Conservation (phyloP, 148 eudicot genomes). For the Cornus kousa region DNA sequence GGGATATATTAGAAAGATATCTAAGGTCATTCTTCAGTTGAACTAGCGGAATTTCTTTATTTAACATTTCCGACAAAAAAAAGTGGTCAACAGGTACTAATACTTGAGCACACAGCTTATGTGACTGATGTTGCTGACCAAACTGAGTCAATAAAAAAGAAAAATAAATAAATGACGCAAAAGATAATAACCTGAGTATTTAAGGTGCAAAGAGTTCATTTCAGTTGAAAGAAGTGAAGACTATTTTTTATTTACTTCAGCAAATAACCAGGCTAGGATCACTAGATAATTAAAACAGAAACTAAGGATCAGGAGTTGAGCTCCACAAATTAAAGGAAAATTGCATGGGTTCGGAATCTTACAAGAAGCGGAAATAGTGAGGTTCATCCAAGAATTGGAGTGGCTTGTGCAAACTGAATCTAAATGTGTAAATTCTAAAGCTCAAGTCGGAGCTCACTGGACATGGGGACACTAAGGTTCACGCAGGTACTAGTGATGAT, state of each 20-base stretch:
- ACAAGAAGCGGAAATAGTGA: not conserved
- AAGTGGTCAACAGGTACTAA: not conserved
- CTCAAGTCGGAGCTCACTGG: not conserved
- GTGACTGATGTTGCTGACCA: not conserved
- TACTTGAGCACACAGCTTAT: not conserved
- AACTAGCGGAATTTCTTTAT: not conserved
- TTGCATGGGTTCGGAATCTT: not conserved
- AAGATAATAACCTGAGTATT: no score
- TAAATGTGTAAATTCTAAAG: not conserved
- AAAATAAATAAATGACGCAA: not conserved
- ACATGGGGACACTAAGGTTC: not conserved
- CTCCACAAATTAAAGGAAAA: not conserved
- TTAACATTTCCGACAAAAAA: not conserved
- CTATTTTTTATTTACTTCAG: not conserved
- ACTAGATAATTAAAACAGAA: not conserved
- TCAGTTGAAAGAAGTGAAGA: not conserved
- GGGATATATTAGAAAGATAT: not conserved
- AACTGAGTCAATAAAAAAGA: not conserved
- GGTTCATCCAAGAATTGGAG: not conserved
- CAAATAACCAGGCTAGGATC: not conserved
- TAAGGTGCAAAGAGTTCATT: no score
- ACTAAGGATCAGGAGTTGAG: not conserved
- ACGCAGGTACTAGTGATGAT: not conserved
- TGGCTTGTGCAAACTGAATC: not conserved
- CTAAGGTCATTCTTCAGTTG: not conserved